Evolutionary conservation across 176 grass and related monocot species (phyloP).

Genomic region (Neostapfia colusana): DNA sequence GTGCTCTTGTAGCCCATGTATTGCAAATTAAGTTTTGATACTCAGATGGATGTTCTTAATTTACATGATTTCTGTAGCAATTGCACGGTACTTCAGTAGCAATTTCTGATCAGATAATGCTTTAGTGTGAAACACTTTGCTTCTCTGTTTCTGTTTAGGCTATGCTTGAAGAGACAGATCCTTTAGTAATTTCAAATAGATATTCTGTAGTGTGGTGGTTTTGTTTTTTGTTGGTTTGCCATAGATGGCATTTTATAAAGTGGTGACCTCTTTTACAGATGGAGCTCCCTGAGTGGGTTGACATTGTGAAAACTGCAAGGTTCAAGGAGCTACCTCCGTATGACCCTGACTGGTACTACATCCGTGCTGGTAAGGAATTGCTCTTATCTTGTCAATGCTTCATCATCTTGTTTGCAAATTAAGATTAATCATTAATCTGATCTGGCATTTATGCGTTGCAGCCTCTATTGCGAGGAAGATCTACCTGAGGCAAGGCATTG

Average conservation of each 20-base stretch:
- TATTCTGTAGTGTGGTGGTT: neutral
- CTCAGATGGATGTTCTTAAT: neutral
- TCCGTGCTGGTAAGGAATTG: constrained; percentile 57
- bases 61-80: neutral
- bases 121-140: neutral
- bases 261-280: constrained; percentile 36
- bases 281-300: constrained; percentile 80
- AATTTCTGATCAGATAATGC: neutral
- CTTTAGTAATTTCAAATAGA: neutral
- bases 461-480: constrained; percentile 80
- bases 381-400: neutral
- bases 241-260: neutral
- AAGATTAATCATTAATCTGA: neutral
- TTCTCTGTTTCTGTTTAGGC: neutral
- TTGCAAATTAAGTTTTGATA: neutral
- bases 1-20: neutral
- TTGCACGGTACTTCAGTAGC: neutral
- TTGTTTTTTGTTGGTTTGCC: neutral
- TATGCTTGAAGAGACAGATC: neutral
- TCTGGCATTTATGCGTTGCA: neutral
- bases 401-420: neutral
- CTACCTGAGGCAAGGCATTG: constrained; percentile 75
- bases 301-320: constrained; percentile 81
- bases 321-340: constrained; percentile 77
- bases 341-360: constrained; percentile 84